Percentiles rank a stretch among this genome's conserved stretches.
These are phyloP conservation scores for Phytophthora lateralis DNA, from an alignment of 352 stramenopile genomes.

Conservation along the genomic window DNA sequence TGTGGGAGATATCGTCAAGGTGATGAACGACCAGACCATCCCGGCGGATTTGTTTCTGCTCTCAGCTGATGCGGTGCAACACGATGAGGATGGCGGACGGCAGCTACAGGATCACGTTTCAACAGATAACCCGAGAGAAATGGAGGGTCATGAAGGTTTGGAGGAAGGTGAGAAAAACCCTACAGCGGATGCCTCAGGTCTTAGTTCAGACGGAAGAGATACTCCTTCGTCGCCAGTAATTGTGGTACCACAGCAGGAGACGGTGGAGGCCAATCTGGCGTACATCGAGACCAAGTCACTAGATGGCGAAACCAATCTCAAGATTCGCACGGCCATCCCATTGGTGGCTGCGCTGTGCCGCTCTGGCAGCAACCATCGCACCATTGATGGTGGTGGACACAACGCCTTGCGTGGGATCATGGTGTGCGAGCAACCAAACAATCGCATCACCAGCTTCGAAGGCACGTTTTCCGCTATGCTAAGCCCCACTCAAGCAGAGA, in stretches of 20 bases:
- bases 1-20: constrained; percentile 85
- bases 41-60: constrained; percentile 80
- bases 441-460: constrained; percentile 85
- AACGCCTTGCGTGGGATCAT: constrained; percentile 61
- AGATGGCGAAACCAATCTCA: constrained; percentile 86
- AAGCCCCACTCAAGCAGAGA: constrained; percentile 36
- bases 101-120: constrained; percentile 5
- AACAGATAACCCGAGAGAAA: constrained; percentile 2
- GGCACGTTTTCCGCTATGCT: constrained; percentile 65
- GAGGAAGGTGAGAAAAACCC: constrained; percentile 15
- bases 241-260: constrained; percentile 8
- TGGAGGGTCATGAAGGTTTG: constrained; percentile 8
- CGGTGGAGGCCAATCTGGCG: constrained; percentile 47
- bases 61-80: constrained; percentile 53
- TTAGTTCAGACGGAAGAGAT: background rate
- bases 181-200: background rate
- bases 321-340: constrained; percentile 78
- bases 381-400: constrained; percentile 34
- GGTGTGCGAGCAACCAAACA: constrained; percentile 83
- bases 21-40: constrained; percentile 67
- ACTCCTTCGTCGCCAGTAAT: background rate
- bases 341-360: constrained; percentile 46
- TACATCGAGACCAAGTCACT: constrained; percentile 90
- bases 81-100: constrained; percentile 41
- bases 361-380: constrained; percentile 10